Percentiles rank a stretch among this genome's conserved stretches.
These are phyloP conservation scores for Pyrenophora seminiperda DNA, from an alignment of 2,329 filamentous ascomycete species.

Conservation along the genomic window DNA sequence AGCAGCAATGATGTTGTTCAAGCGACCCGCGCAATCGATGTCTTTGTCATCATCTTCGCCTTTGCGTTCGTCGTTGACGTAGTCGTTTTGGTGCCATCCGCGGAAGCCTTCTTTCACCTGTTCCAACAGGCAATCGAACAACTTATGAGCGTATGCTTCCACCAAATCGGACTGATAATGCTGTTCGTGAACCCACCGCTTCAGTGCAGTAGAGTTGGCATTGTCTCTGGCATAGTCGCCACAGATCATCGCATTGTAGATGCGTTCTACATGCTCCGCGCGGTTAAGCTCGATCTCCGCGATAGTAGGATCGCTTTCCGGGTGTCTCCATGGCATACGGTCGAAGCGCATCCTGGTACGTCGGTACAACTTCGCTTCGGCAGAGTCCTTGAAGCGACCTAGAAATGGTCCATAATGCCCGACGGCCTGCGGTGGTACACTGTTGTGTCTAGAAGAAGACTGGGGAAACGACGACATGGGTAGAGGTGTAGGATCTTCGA, in stretches of 20 bases:
- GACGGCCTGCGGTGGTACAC: constrained; percentile 9
- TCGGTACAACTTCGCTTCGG: constrained; percentile 32
- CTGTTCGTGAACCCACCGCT: constrained; percentile 39
- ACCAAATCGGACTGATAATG: constrained; percentile 39
- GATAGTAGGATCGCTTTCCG: constrained; percentile 32
- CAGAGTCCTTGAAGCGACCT: constrained; percentile 25
- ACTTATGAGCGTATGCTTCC: constrained; percentile 42
- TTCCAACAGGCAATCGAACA: constrained; percentile 39
- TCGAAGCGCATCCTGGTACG: constrained; percentile 33
- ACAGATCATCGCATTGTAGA: constrained; percentile 43
- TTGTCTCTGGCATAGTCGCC: constrained; percentile 41
- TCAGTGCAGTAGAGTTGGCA: constrained; percentile 37
- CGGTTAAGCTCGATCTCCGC: constrained; percentile 25
- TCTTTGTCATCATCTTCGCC: constrained; percentile 42
- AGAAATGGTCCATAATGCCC: constrained; percentile 29
- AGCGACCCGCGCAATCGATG: constrained; percentile 34
- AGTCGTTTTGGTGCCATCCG: constrained; percentile 45
- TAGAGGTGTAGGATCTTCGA: constrained; percentile 1
- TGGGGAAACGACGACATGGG: constrained; percentile 11
- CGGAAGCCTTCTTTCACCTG: constrained; percentile 41
- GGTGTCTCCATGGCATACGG: constrained; percentile 32
- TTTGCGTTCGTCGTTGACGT: constrained; percentile 43
- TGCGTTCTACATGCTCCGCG: constrained; percentile 28
- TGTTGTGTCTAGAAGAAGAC: constrained; percentile 4
- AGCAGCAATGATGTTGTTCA: constrained; percentile 39